Evolutionary conservation across 148 eudicot genomes (phyloP), one percentile per base, ranked within the genome.

Genomic region (Rheum nobile): DNA sequence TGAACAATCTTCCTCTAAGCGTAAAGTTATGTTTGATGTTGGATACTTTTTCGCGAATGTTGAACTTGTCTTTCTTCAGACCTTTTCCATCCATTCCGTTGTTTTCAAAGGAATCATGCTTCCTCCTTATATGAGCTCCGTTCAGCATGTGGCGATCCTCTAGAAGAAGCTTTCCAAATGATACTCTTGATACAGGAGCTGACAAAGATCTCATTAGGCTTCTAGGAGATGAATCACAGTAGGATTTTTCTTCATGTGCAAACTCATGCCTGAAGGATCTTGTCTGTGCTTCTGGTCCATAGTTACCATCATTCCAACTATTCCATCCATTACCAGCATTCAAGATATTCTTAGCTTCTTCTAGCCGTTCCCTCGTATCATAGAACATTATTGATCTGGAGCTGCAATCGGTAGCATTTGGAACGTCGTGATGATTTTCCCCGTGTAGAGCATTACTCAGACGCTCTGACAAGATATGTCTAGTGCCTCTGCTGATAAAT

Each of bases 101-200:
- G 55, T 82, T 80, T 71, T 84, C 89, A 28, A 83, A 73, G 8
- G 75, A 82, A 83, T 91, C 98, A 74, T 88, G 97, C 87, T 87
- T 90, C 85, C 92, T 84, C 82, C 88, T 86, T 37, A 88, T 86
- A 29, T 91, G 97, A 35, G 89, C 93, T 65, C 92, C 91, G 16
- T 87, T 83, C 68, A 87, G 77, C 37, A 95, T 75, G 59, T 86
- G 85, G 39, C 92, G 90, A 72, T 95, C 98, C 75, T 95, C 96
- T 13, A 91, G 82, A 79, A 95, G 92, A 67, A 91, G 93, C 80
- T 90, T 95, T 72, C 96, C 97, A 72, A 95, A 90, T 34, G 97
- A 88, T 50, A 87, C 79, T 75, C 93, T 91, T n/a, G 98, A 87
- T 75, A 86, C 86, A 0, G 97, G 98, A 37, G 98, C 97, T 44